Evolutionary conservation across 805 yeast genomes (phyloP), one percentile per base, ranked within the genome.

Genomic region (Kluyveromyces nonfermentans): DNA sequence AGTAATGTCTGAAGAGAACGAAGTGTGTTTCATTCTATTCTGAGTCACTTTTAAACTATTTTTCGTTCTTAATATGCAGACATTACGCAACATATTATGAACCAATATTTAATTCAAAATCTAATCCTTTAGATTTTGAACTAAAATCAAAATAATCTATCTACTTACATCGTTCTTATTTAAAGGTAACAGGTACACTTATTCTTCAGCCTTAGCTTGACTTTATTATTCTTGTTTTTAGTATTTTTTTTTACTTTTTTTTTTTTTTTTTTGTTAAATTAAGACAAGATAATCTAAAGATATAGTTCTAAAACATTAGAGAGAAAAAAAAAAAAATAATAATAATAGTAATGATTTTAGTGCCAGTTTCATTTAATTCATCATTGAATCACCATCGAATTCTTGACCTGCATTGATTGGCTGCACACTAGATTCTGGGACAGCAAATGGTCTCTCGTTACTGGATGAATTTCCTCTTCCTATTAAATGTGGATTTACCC

Each of bases 381-480:
- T 55, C 28, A 62, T 52, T 4, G 52, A 47, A 30, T 54, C 51
- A 14, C 53, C 51, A 37, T 71, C 73, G 54, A 75, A 78, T 15
- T 62, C 53, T 33, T 78, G 78, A 12, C 82, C 83, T 46, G 74
- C 79, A 59, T 82, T 88, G 72, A 82, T 72, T 4, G 80, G 79
- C 60, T 80, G 77, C 7, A 38, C 41, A 17, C 18, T 30, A 50
- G 76, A 80, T 19, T 82, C 89, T 5, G 86, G 78, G 44, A 82
- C 84, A 1, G 94, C 94, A 71, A 84, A 85, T 39, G 76, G 72
- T 53, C 94, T 74, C 52, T 75, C 74, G 54, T 73, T 72, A 4
- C 84, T 77, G 21, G 70, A 54, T 7, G 63, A 58, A 38, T 48
- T 46, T 9, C 58, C 42, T 14, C 45, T 49, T 35, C 55, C 55